Conservation (phyloP, 306 rosid species). For the Trifolium subterraneum region DNA sequence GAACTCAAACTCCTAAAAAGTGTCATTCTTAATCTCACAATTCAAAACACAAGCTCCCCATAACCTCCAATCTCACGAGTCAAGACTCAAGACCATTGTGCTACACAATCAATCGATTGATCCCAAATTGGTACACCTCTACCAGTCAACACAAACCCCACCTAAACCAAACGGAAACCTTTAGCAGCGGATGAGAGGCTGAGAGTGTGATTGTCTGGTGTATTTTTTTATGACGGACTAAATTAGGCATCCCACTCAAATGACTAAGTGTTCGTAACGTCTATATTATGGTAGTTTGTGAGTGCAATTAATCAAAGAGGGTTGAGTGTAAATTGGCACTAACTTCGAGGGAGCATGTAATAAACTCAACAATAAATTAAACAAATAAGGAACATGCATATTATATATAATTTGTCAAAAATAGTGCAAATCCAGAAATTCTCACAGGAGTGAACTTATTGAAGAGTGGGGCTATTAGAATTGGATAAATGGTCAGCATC, state of each 20-base stretch:
- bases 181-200: not conserved
- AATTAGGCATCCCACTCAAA: constrained; percentile 14
- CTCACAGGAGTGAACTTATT: constrained; percentile 96
- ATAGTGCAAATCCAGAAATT: constrained; percentile 31
- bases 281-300: constrained; percentile 1
- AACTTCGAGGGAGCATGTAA: constrained; percentile 8
- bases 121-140: constrained; percentile 2
- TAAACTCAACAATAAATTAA: constrained; percentile 14
- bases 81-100: constrained; percentile 3
- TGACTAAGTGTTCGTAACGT: not conserved
- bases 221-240: not conserved
- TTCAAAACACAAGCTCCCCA: constrained; percentile 5
- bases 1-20: constrained; percentile 4
- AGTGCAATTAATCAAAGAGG: constrained; percentile 19
- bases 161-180: not conserved
- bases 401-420: constrained; percentile 4
- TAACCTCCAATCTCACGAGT: not conserved
- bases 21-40: not conserved
- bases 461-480: constrained; percentile 95
- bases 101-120: not conserved
- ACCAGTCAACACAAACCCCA: constrained; percentile 6
- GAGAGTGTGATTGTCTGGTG: not conserved
- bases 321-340: constrained; percentile 14
- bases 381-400: constrained; percentile 9
- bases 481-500: constrained; percentile 96